Conservation (phyloP, 2,329 filamentous ascomycete species). For the Claviceps sp. region DNA sequence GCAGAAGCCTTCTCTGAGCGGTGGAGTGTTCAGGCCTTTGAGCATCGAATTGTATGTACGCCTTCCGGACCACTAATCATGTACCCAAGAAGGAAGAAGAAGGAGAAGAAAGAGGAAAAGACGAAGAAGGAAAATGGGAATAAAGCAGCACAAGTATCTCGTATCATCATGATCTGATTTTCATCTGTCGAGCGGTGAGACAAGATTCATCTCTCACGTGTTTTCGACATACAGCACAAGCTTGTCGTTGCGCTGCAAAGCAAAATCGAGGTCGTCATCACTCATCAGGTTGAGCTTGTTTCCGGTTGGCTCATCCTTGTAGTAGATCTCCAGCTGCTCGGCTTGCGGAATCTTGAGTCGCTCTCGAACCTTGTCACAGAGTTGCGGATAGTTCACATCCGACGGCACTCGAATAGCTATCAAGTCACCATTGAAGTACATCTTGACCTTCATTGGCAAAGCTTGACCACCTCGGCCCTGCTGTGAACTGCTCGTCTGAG, state of each 20-base stretch:
- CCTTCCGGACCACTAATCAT: constrained; percentile 16
- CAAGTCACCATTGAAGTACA: constrained; percentile 83
- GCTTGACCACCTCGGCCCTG: constrained; percentile 14
- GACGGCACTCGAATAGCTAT: constrained; percentile 81
- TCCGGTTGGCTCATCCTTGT: constrained; percentile 71
- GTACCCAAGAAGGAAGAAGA: constrained; percentile 7
- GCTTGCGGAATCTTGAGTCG: constrained; percentile 59
- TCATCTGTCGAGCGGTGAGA: neutral
- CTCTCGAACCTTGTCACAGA: constrained; percentile 75
- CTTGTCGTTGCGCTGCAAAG: constrained; percentile 76
- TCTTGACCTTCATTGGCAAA: constrained; percentile 76
- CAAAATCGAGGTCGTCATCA: constrained; percentile 68
- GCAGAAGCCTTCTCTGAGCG: neutral
- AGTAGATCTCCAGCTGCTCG: constrained; percentile 66
- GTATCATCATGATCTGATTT: neutral
- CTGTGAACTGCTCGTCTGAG: constrained; percentile 30
- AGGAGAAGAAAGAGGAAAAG: neutral
- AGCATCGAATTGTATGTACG: constrained; percentile 9
- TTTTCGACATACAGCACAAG: constrained; percentile 61
- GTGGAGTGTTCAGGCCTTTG: constrained; percentile 13
- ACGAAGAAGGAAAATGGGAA: neutral
- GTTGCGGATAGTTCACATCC: constrained; percentile 62
- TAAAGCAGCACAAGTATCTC: neutral
- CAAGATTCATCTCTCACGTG: constrained; percentile 19
- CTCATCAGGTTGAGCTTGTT: constrained; percentile 62